Conservation (phyloP, 257 asterid species). For the Perilla frutescens region DNA sequence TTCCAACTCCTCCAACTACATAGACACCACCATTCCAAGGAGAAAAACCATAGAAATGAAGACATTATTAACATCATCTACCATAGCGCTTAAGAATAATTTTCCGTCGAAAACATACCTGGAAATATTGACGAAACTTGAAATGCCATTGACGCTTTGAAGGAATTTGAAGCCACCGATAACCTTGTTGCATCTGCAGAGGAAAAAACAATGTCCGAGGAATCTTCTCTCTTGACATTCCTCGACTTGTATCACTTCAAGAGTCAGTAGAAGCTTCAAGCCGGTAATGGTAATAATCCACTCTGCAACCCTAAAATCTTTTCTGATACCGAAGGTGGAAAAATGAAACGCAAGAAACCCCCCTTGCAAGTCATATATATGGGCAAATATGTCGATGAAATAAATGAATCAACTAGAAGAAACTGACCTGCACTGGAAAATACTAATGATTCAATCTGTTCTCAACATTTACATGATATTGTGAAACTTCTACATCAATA, state of each 20-base stretch:
- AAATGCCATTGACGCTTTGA: not conserved
- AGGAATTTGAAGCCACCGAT: not conserved
- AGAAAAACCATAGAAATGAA: too few relatives aligned
- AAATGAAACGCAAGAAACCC: not conserved
- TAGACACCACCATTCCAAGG: too few relatives aligned
- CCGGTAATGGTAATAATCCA: not conserved
- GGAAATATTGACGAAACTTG: not conserved
- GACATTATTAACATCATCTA: not conserved
- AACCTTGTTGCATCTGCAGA: not conserved
- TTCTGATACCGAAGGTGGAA: not conserved
- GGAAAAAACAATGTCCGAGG: not conserved
- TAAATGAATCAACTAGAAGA: not conserved
- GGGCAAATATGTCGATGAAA: not conserved
- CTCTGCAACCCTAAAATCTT: not conserved
- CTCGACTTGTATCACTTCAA: slow-evolving; percentile 6
- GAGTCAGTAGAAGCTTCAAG: not conserved
- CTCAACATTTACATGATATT: slow-evolving; percentile 30
- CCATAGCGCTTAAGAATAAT: not conserved
- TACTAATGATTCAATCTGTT: slow-evolving; percentile 7
- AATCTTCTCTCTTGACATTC: not conserved
- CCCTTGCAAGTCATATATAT: too few relatives aligned
- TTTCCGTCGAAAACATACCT: not conserved
- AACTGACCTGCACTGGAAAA: not conserved
- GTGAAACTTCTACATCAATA: slow-evolving; percentile 18
- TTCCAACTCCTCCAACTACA: too few relatives aligned